Evolutionary conservation across 345 rosid genomes (phyloP), one percentile per base, ranked within the genome.

Genomic region (Camelina sativa): DNA sequence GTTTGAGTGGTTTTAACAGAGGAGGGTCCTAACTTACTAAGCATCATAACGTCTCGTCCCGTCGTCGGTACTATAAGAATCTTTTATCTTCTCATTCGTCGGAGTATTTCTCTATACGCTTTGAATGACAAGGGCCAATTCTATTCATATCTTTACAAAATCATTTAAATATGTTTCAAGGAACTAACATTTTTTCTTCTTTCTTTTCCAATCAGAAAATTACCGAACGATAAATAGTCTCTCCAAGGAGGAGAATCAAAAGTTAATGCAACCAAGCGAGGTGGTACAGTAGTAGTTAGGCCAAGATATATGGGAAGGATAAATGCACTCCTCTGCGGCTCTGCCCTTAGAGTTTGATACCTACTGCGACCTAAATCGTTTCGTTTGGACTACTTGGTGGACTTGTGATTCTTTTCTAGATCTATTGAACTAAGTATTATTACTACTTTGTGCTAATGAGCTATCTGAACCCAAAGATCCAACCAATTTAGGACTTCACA

Each of bases 401-500:
- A 6, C 7, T 34, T 32, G n/a, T 10, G 8, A 9, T 16, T 58
- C 43, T 58, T 58, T 58, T 58, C 15, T 16, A n/a, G 22, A 57
- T 32, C 62, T n/a, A 40, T 11, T 57, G 11, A 12, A 35, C 40
- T 56, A 57, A 57, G 41, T 30, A 32, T 8, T 37, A 8, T 2
- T 34, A 8, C 23, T 57, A 57, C 23, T 34, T 57, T 22, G 7
- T 32, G 19, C 61, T 30, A 3, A 10, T 56, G 37, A 28, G 61
- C 40, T 56, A 55, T 55, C 11, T 8, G 22, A n/a, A 32, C 40
- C 62, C 20, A 32, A 57, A 16, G 41, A 57, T 32, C 4, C 23
- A 58, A 58, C 62, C 43, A 58, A 16, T 16, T 16, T 16, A 58
- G 46, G 10, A 59, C 67, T 59, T 48, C 37, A 48, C 68, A 50